phyloP scores from a whole-genome alignment of 2,329 filamentous ascomycete genomes.

The Taxawa tesnikishii region DNA sequence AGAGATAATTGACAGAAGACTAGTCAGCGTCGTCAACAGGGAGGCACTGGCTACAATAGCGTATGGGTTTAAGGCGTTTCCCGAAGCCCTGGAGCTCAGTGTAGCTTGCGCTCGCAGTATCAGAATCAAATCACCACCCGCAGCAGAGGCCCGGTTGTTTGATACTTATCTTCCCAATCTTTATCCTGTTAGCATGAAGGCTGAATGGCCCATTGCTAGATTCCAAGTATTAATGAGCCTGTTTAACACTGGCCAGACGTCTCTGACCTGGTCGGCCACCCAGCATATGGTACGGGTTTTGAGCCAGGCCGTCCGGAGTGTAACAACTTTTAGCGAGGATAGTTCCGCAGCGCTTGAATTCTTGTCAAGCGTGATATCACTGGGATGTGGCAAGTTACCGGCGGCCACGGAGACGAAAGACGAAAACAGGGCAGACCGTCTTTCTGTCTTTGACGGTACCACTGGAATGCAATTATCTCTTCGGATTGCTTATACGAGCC shows the following conservation, averaged over 20 bases:
- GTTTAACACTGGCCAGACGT: slow-evolving; percentile 20
- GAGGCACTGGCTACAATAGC: slow-evolving; percentile 4
- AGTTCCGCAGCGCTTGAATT: neutral
- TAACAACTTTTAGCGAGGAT: slow-evolving; percentile 6
- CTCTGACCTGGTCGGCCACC: slow-evolving; percentile 26
- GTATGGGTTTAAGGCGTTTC: neutral
- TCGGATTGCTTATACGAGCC: slow-evolving; percentile 2
- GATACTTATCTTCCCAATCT: slow-evolving; percentile 2
- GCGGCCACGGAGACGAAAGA: neutral
- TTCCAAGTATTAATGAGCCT: slow-evolving; percentile 13
- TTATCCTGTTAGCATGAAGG: neutral
- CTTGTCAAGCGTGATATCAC: slow-evolving; percentile 1
- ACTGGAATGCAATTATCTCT: neutral
- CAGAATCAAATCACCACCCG: slow-evolving; percentile 4
- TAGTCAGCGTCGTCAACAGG: slow-evolving; percentile 11
- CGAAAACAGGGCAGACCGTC: neutral
- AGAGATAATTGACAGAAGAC: slow-evolving; percentile 21
- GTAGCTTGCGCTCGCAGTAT: slow-evolving; percentile 2
- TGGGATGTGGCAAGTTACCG: neutral
- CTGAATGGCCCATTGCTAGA: neutral
- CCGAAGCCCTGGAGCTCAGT: neutral
- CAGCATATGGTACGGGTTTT: slow-evolving; percentile 21
- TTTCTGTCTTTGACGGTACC: neutral
- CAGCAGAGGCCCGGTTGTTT: slow-evolving; percentile 2
- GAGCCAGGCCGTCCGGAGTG: slow-evolving; percentile 19